Evolutionary conservation across 139 green algal species (phyloP).

Genomic region (Monoraphidium neglectum): DNA sequence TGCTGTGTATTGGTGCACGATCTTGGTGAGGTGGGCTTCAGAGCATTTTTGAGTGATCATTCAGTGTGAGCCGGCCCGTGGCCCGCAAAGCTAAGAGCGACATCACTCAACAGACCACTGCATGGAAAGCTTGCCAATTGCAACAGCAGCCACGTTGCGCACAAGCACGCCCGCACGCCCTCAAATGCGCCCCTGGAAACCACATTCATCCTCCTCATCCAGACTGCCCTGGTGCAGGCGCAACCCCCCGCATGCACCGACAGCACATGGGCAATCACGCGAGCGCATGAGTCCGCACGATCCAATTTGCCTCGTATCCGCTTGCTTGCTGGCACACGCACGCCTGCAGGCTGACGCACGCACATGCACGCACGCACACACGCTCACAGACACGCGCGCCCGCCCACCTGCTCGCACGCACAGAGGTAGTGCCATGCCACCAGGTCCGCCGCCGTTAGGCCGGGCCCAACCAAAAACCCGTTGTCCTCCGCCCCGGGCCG

Average conservation of each 20-base stretch:
- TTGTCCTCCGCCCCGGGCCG: not conserved
- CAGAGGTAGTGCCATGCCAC: slow-evolving; percentile 42
- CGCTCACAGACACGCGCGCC: too few species aligned
- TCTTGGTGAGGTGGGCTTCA: too few species aligned
- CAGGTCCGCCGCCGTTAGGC: slow-evolving; percentile 43
- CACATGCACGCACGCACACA: too few species aligned
- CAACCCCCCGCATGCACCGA: not conserved
- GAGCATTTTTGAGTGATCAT: too few species aligned
- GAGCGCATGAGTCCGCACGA: too few species aligned
- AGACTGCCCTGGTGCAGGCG: too few species aligned
- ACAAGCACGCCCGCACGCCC: too few species aligned
- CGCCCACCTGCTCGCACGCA: slow-evolving; percentile 33
- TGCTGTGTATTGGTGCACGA: not conserved
- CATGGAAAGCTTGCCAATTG: not conserved
- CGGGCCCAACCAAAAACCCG: slow-evolving; percentile 47
- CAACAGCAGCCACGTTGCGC: too few species aligned
- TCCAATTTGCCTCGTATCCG: not conserved
- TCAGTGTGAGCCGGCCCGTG: too few species aligned
- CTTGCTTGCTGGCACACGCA: not conserved
- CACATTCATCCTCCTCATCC: too few species aligned
- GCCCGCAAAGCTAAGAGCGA: too few species aligned
- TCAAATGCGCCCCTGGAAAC: too few species aligned
- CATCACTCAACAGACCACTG: not conserved
- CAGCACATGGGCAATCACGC: not conserved
- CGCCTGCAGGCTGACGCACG: not conserved